Evolutionary conservation across 2,329 filamentous ascomycete species (phyloP).

Genomic region (Triangularia verruculosa): DNA sequence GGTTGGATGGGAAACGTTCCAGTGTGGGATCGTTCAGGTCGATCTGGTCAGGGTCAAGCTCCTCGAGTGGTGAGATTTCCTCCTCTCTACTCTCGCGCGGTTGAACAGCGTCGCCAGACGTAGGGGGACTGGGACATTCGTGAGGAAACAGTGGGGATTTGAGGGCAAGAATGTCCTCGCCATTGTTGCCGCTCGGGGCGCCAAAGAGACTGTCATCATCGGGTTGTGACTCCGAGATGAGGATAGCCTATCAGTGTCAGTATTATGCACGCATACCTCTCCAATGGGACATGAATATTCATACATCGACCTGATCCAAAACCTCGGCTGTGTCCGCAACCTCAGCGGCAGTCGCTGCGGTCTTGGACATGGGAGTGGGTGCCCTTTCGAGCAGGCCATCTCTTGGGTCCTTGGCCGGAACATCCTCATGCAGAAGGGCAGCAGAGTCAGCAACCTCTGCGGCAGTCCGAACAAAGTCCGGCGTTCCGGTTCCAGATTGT

Average conservation of each 20-base stretch:
- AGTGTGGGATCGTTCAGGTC: constrained; percentile 48
- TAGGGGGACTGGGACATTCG: constrained; percentile 43
- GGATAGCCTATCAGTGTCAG: constrained; percentile 6
- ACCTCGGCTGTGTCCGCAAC: constrained; percentile 37
- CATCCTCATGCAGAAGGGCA: constrained; percentile 31
- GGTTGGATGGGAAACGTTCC: constrained; percentile 47
- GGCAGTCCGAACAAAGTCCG: constrained; percentile 30
- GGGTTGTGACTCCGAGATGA: constrained; percentile 16
- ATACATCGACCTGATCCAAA: constrained; percentile 33
- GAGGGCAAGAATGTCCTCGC: constrained; percentile 25
- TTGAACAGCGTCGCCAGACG: constrained; percentile 26
- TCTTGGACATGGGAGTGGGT: constrained; percentile 40
- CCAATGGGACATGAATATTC: not conserved
- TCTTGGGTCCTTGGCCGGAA: constrained; percentile 32
- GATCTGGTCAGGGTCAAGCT: constrained; percentile 29
- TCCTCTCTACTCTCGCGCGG: constrained; percentile 25
- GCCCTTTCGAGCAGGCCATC: constrained; percentile 35
- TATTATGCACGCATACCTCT: not conserved
- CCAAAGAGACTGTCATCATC: constrained; percentile 16
- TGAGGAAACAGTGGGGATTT: constrained; percentile 46
- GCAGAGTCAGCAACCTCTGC: constrained; percentile 36
- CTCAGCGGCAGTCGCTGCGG: constrained; percentile 43
- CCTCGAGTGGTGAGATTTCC: constrained; percentile 21
- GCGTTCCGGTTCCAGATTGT: constrained; percentile 30
- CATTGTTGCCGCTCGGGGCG: constrained; percentile 5